Conservation (phyloP, 164 flowering plant genomes). For the Vitis rupestris region DNA sequence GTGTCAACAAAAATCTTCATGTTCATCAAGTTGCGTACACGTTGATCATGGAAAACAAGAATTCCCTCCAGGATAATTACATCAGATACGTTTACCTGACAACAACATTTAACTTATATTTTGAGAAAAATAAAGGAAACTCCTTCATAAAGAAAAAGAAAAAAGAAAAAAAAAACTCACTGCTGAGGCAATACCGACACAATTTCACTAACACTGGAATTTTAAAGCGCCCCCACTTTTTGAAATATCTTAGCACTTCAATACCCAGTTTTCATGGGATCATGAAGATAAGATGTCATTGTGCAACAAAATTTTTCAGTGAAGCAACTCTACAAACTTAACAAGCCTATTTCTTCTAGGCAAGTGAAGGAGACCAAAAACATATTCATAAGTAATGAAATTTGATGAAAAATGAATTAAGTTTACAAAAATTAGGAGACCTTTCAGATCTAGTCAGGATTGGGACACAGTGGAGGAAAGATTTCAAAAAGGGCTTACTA, state of each 20-base stretch:
- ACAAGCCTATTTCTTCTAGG: background rate
- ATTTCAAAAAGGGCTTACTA: no score
- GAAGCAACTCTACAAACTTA: background rate
- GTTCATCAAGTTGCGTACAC: constrained; percentile 85
- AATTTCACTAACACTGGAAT: no score
- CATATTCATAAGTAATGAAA: background rate
- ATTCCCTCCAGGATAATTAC: constrained; percentile 96
- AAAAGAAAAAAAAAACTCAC: background rate
- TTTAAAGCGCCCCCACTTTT: no score
- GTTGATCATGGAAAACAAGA: constrained; percentile 85
- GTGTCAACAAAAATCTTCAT: constrained; percentile 98
- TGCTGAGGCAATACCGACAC: no score
- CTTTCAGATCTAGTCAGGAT: no score
- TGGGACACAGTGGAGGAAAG: no score
- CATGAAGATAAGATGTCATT: background rate
- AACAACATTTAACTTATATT: background rate
- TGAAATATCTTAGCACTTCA: no score
- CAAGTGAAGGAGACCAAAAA: background rate
- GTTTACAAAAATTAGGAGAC: no score
- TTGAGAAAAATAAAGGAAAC: background rate
- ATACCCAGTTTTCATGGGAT: background rate
- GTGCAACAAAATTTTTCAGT: background rate
- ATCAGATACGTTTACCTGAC: constrained; percentile 93
- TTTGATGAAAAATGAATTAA: background rate
- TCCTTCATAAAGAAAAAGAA: background rate